Evolutionary conservation across 371 early-diverging fungal genomes (phyloP).

Genomic region (Mortierella sp.): DNA sequence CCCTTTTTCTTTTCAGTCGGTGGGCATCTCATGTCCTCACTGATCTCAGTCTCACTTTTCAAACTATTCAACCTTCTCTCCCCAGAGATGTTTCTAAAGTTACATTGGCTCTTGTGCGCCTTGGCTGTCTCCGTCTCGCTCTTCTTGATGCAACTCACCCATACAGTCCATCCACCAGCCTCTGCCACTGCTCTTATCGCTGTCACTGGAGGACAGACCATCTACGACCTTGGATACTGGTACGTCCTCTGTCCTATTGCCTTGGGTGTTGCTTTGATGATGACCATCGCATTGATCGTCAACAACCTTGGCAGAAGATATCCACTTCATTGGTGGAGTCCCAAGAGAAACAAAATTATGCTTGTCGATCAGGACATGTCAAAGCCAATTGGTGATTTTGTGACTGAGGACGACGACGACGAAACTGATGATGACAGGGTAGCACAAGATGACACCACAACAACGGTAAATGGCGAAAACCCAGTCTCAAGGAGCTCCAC

Average conservation of each 20-base stretch:
- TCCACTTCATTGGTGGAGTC: conserved; percentile 76
- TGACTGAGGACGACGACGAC: conserved; percentile 10
- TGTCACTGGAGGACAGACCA: conserved; percentile 58
- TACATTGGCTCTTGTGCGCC: conserved; percentile 77
- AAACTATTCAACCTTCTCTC: conserved; percentile 67
- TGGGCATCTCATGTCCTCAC: conserved; percentile 74
- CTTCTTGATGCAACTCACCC: conserved; percentile 74
- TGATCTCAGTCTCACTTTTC: conserved; percentile 73
- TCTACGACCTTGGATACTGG: conserved; percentile 67
- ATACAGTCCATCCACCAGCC: conserved; percentile 82
- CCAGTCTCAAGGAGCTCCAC: background rate
- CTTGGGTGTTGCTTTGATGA: conserved; percentile 65
- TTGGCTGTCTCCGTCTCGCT: conserved; percentile 78
- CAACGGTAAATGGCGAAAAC: background rate
- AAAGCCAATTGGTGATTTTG: conserved; percentile 37
- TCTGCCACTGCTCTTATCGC: conserved; percentile 81
- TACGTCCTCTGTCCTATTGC: conserved; percentile 72
- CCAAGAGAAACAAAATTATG: conserved; percentile 24
- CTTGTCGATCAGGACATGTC: conserved; percentile 50
- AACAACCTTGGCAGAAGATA: conserved; percentile 79
- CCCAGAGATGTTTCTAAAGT: conserved; percentile 44
- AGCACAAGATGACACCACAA: background rate
- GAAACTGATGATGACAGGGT: background rate
- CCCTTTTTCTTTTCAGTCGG: conserved; percentile 40
- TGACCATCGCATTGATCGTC: conserved; percentile 70